Evolutionary conservation across 768 basidiomycete genomes (phyloP).

Genomic region (Naematelia aurantialba): DNA sequence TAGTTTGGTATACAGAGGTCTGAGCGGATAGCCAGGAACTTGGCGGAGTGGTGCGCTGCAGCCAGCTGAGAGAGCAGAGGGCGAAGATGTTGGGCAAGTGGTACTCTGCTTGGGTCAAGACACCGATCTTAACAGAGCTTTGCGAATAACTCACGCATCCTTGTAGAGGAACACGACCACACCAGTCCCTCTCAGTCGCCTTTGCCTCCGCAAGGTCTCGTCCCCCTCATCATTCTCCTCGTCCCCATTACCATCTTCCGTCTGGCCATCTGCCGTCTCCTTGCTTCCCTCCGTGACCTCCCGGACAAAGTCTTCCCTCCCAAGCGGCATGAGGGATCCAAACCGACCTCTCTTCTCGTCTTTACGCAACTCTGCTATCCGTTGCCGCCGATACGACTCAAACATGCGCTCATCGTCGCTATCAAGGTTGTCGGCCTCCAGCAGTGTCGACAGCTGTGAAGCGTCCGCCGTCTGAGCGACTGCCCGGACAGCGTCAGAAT

Average conservation of each 20-base stretch:
- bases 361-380: slow-evolving; percentile 62
- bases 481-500: slow-evolving; percentile 38
- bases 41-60: slow-evolving; percentile 78
- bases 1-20: slow-evolving; percentile 95
- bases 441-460: slow-evolving; percentile 58
- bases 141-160: slow-evolving; percentile 75
- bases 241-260: slow-evolving; percentile 54
- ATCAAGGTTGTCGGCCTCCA: slow-evolving; percentile 71
- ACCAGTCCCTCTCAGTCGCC: slow-evolving; percentile 63
- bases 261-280: slow-evolving; percentile 60
- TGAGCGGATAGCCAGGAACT: slow-evolving; percentile 92
- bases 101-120: slow-evolving; percentile 58
- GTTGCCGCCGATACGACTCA: slow-evolving; percentile 62
- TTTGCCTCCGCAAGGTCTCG: slow-evolving; percentile 8
- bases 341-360: slow-evolving; percentile 63
- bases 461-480: slow-evolving; percentile 37
- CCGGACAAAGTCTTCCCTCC: slow-evolving; percentile 85
- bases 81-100: slow-evolving; percentile 71
- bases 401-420: slow-evolving; percentile 73
- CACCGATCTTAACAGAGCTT: background rate
- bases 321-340: slow-evolving; percentile 81
- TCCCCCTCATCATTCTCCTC: slow-evolving; percentile 20
- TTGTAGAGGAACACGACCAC: slow-evolving; percentile 94
- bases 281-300: slow-evolving; percentile 93
- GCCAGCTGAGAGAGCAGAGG: slow-evolving; percentile 70